Percentiles rank a stretch among this genome's conserved stretches.
Conservation (phyloP, 2,329 filamentous ascomycete genomes). For the Trichoderma sp. region DNA sequence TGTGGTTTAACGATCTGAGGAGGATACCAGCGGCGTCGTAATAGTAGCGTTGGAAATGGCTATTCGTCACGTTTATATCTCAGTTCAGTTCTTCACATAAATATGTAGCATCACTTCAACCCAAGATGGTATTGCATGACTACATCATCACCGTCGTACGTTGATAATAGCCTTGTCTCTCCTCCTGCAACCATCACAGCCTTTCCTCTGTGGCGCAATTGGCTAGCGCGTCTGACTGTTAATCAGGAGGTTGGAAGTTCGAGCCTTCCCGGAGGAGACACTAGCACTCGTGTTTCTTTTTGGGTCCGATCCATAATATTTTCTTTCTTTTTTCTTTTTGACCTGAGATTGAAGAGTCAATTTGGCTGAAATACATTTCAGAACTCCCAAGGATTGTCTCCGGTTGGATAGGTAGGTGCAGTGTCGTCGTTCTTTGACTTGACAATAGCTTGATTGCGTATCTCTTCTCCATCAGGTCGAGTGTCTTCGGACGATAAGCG, state of each 20-base stretch:
- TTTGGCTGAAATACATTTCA: background rate
- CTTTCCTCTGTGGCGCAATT: slow-evolving; percentile 49
- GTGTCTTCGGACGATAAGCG: no score
- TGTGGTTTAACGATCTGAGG: slow-evolving; percentile 44
- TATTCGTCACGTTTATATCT: background rate
- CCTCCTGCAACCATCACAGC: slow-evolving; percentile 2
- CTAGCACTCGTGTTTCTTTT: background rate
- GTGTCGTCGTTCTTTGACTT: background rate
- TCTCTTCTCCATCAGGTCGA: no score
- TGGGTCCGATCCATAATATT: background rate
- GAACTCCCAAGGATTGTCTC: no score
- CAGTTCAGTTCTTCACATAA: no score
- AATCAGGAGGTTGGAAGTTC: slow-evolving; percentile 36
- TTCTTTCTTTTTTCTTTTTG: background rate
- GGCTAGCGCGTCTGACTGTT: slow-evolving; percentile 65
- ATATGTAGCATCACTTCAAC: no score
- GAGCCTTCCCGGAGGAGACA: slow-evolving; percentile 30
- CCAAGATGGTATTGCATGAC: no score
- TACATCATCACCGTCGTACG: no score
- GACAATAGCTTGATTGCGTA: background rate
- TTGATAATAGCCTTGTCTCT: slow-evolving; percentile 1
- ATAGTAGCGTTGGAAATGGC: background rate
- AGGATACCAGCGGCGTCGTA: slow-evolving; percentile 25
- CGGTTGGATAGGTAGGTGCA: background rate
- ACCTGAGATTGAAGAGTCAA: background rate